Conservation (phyloP, 805 yeast genomes). For the Lachancea kluyveri region DNA sequence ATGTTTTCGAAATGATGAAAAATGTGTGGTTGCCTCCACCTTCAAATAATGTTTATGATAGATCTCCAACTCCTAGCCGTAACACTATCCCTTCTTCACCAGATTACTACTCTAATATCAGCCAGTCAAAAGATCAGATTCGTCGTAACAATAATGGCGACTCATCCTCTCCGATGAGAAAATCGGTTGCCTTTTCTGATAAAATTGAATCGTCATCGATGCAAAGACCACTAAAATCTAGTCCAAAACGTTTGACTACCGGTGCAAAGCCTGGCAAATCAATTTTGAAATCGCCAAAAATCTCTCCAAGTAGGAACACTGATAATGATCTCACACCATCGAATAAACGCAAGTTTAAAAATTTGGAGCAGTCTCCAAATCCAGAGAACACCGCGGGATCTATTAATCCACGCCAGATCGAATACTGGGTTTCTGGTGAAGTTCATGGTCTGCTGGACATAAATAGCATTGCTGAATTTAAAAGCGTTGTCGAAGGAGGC, state of each 20-base stretch:
- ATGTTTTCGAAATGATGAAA: no score
- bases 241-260: conserved; percentile 19
- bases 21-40: no score
- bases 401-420: conserved; percentile 4
- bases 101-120: no score
- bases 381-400: no score
- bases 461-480: conserved; percentile 19
- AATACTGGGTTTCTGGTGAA: conserved; percentile 27
- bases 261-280: conserved; percentile 20
- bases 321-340: no score
- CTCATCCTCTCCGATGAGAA: conserved; percentile 18
- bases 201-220: conserved; percentile 24
- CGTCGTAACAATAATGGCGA: not conserved
- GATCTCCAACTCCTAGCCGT: conserved; percentile 3
- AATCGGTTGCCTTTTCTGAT: conserved; percentile 29
- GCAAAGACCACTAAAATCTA: conserved; percentile 7
- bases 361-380: not conserved
- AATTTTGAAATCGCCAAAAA: conserved; percentile 14
- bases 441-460: conserved; percentile 20
- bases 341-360: no score
- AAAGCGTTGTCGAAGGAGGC: conserved; percentile 22
- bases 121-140: no score
- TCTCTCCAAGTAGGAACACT: conserved; percentile 2
- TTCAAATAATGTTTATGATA: conserved; percentile 3
- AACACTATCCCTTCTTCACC: no score